Conservation (phyloP, 352 stramenopile species). For the Globisporangium cylindrosporum region DNA sequence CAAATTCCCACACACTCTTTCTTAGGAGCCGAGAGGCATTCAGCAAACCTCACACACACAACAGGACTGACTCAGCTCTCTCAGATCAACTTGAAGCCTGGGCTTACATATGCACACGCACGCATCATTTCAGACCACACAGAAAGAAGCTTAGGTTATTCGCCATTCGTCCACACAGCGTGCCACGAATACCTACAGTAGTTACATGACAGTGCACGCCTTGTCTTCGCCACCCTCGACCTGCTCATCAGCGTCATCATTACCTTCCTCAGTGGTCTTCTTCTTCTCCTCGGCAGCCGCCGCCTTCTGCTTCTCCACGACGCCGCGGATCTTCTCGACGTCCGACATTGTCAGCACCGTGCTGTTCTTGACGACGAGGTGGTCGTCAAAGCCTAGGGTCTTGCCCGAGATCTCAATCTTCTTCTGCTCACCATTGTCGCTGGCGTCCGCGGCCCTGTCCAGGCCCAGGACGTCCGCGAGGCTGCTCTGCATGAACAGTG, state of each 20-base stretch:
- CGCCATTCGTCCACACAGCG: neutral
- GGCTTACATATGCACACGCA: neutral
- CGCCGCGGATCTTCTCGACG: constrained; percentile 57
- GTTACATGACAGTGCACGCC: constrained; percentile 14
- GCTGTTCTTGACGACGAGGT: constrained; percentile 76
- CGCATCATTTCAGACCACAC: neutral
- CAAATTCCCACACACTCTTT: neutral
- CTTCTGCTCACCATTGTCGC: constrained; percentile 25
- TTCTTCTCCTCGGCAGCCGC: constrained; percentile 10
- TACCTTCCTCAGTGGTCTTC: constrained; percentile 9
- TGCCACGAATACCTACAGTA: neutral
- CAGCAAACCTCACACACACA: neutral
- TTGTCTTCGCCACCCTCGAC: constrained; percentile 15
- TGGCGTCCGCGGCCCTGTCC: constrained; percentile 28
- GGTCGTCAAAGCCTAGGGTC: constrained; percentile 56
- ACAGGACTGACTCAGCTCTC: neutral
- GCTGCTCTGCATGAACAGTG: constrained; percentile 67
- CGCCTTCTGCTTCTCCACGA: constrained; percentile 39
- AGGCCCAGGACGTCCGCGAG: constrained; percentile 61
- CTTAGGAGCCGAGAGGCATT: neutral
- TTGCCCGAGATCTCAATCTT: constrained; percentile 63
- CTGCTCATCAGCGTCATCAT: constrained; percentile 3
- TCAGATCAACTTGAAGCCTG: neutral
- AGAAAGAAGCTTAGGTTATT: neutral
- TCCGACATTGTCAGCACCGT: constrained; percentile 77